Evolutionary conservation across 192 early-diverging fungal genomes (phyloP), one percentile per base, ranked within the genome.

Genomic region (Umbelopsis vinacea): DNA sequence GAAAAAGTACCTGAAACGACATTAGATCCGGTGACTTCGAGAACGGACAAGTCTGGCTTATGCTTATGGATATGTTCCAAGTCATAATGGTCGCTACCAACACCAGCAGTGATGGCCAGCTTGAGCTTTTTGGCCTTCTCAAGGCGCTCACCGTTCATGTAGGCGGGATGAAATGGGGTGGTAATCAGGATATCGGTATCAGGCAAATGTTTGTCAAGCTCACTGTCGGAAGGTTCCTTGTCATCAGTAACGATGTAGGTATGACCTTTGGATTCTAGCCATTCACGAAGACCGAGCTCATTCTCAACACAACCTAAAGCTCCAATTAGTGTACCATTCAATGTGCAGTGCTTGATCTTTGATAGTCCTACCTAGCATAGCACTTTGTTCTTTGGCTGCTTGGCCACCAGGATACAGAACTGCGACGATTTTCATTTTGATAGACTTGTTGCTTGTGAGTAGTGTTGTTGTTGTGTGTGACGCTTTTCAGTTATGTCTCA

Each of bases 81-180:
- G 5, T 43, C 40, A 43, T 43, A 43, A 43, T 74, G 73, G 45
- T 74, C 73, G 11, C 38, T 46, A n/a, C 73, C 73, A 6, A 74
- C 68, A 48, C 73, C 73, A 24, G 72, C 71, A 21, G 73, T 74
- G 47, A 74, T 35, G 12, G 35, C 37, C 15, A 74, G 19, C 71
- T 74, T 74, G 35, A 74, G 70, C 43, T 74, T 74, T n/a, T 74
- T 74, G 47, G 73, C 73, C 23, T 52, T 74, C 22, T 40, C 47
- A 14, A 74, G 21, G 26, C 73, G 71, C 33, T 74, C 73, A 1
- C 15, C 22, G 15, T 38, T 74, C n/a, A 74, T 15, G 71, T 74
- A 74, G n/a, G 22, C 73, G 7, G 73, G 73, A 22, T 71, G 68
- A 26, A 74, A 74, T 19, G 73, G 73, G 5, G 66, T 69, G 11